Evolutionary conservation across 1,284 basidiomycete species (phyloP).

Genomic region (Acaromyces ingoldii): DNA sequence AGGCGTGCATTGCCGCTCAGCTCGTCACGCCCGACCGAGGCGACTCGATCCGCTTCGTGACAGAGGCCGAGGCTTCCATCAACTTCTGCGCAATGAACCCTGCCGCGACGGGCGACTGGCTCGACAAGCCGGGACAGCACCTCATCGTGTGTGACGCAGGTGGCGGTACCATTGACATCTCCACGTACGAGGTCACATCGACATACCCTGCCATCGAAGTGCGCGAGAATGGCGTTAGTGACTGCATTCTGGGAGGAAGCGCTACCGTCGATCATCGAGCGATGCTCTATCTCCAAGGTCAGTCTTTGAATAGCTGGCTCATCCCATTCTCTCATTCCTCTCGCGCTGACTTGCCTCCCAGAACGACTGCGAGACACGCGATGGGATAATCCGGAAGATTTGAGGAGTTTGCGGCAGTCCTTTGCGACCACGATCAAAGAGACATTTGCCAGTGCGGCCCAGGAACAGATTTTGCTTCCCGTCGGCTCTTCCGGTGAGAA

Average conservation of each 20-base stretch:
- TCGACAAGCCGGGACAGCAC: conserved; percentile 7
- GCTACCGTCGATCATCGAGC: conserved; percentile 14
- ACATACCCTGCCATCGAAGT: conserved; percentile 12
- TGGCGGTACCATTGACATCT: conserved; percentile 14
- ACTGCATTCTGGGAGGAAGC: conserved; percentile 13
- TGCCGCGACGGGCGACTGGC: conserved; percentile 8
- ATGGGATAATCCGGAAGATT: conserved; percentile 14
- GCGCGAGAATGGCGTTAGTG: conserved; percentile 10
- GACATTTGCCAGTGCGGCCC: conserved; percentile 9
- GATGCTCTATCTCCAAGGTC: conserved; percentile 9
- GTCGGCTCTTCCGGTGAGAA: conserved; percentile 12
- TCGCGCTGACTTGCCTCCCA: background rate
- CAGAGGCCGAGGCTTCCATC: conserved; percentile 14
- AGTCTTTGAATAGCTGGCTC: background rate
- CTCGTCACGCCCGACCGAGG: conserved; percentile 12
- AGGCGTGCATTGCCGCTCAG: conserved; percentile 15
- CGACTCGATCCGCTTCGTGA: conserved; percentile 14
- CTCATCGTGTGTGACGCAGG: conserved; percentile 11
- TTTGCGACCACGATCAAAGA: conserved; percentile 11
- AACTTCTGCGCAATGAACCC: conserved; percentile 14
- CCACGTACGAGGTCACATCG: conserved; percentile 12
- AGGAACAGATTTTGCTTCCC: conserved; percentile 13
- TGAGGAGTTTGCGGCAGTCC: conserved; percentile 10
- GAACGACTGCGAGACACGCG: conserved; percentile 10
- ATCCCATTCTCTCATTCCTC: background rate